These are phyloP conservation scores for Coelastrella sp. DNA, from an alignment of 139 green algal genomes.

Conservation along the genomic window DNA sequence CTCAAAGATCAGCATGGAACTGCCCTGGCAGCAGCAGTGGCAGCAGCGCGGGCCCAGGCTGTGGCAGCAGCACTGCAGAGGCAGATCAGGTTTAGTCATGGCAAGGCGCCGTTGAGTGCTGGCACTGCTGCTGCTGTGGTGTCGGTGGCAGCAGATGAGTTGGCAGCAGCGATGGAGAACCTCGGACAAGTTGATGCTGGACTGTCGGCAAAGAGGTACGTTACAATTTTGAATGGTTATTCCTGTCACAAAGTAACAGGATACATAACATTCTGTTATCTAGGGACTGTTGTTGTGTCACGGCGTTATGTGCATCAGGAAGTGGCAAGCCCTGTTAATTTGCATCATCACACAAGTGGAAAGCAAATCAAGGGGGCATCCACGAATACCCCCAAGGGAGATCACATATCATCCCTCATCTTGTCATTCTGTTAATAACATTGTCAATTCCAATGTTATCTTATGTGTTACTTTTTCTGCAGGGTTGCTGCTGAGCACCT, in stretches of 20 bases:
- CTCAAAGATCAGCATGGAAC: slow-evolving; percentile 14
- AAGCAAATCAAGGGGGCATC: too few species aligned
- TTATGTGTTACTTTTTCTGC: background rate
- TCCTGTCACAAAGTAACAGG: too few species aligned
- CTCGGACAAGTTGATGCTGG: background rate
- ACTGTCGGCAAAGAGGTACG: background rate
- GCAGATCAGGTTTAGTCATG: background rate
- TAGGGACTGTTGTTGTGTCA: too few species aligned
- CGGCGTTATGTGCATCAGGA: too few species aligned
- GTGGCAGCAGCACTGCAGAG: background rate
- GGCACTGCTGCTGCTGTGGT: background rate
- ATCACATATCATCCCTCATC: too few species aligned
- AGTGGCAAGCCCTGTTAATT: too few species aligned
- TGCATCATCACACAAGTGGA: too few species aligned
- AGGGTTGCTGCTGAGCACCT: slow-evolving; percentile 34
- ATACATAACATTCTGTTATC: too few species aligned
- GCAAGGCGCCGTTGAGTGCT: background rate
- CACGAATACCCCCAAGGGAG: too few species aligned
- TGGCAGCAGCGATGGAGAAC: background rate
- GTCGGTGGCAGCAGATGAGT: slow-evolving; percentile 11
- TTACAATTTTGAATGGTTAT: background rate
- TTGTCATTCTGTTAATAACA: background rate
- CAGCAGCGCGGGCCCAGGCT: slow-evolving; percentile 19
- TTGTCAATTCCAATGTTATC: background rate
- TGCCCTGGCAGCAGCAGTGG: slow-evolving; percentile 6